Evolutionary conservation across 768 basidiomycete species (phyloP), one percentile per base, ranked within the genome.

Genomic region (Baorangia bicolor): DNA sequence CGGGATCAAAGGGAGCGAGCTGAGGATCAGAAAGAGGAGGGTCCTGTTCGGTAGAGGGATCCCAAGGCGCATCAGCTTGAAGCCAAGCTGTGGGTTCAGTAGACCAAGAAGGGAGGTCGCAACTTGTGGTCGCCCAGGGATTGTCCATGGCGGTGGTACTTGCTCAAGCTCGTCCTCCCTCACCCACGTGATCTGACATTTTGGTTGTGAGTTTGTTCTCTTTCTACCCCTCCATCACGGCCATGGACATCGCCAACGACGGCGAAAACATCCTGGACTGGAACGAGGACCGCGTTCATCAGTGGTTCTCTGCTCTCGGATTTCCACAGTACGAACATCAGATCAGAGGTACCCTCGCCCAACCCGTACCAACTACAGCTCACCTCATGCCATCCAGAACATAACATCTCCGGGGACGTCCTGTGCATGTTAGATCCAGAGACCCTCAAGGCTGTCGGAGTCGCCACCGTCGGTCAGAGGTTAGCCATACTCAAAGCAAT

Each of bases 401-500:
- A 99, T 71, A 88, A 84, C 59, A 92, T 99, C 60, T 88, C 88
- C 18, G 97, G 97, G 52, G 94, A 98, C 59, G 85, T 92, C 2
- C 81, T 99, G 8, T 85, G 88, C 59, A 76, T 90, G 64, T 80
- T 98, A 45, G 90, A 94, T 69, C 80, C 85, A n/a, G 90, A 94
- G 23, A 74, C 83, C 2, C 82, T 99, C 60, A 92, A 90, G 72
- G 86, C 90, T 40, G 76, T 98, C 53, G 97, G 97, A 9, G 82
- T 99, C 40, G 68, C 82, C n/a, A 92, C 90, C 34, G 83, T 98
- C 59, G 97, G 97, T 21, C 95, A 98, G 73, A 80, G 97, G 52
- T 75, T 99, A 34, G 79, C 90, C 41, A 93, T 98, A 59, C 85
- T 98, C 69, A 95, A 94, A 72, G 88, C 90, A 45, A 86, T 98